Evolutionary conservation across 495 filamentous ascomycete genomes (phyloP).

Genomic region (Lophiotrema nucula): DNA sequence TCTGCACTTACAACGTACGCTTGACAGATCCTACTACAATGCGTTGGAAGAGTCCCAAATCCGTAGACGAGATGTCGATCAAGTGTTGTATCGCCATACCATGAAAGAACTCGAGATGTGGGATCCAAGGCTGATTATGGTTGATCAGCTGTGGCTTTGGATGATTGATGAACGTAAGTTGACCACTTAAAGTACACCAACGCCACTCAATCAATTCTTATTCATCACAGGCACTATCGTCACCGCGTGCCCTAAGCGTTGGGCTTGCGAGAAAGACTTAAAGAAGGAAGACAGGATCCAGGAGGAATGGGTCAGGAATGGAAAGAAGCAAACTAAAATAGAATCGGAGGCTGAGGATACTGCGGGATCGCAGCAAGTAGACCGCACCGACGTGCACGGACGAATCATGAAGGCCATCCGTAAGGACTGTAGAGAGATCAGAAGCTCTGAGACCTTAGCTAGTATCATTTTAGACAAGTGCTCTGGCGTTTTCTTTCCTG

Average conservation of each 20-base stretch:
- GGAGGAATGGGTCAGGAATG: not conserved
- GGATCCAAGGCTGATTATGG: slow-evolving; percentile 2
- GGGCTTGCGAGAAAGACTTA: not conserved
- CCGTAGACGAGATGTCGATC: not conserved
- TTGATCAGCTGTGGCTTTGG: slow-evolving; percentile 6
- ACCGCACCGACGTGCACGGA: not conserved
- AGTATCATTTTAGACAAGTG: not conserved
- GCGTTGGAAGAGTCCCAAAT: not conserved
- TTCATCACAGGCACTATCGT: too few species aligned
- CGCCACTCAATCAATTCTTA: too few species aligned
- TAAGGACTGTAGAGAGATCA: not conserved
- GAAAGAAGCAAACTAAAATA: not conserved
- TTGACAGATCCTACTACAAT: slow-evolving; percentile 2
- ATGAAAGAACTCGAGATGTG: not conserved
- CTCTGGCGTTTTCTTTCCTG: slow-evolving; percentile 2
- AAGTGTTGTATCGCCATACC: slow-evolving; percentile 3
- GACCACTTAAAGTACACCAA: too few species aligned
- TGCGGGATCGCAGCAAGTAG: not conserved
- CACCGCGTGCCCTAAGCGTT: not conserved
- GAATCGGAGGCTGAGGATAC: too few species aligned
- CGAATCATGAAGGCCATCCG: not conserved
- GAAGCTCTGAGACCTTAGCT: not conserved
- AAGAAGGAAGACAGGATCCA: not conserved
- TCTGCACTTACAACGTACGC: not conserved
- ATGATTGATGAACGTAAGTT: not conserved